Evolutionary conservation across 2,329 filamentous ascomycete genomes (phyloP).

Genomic region (Leptographium flavum): DNA sequence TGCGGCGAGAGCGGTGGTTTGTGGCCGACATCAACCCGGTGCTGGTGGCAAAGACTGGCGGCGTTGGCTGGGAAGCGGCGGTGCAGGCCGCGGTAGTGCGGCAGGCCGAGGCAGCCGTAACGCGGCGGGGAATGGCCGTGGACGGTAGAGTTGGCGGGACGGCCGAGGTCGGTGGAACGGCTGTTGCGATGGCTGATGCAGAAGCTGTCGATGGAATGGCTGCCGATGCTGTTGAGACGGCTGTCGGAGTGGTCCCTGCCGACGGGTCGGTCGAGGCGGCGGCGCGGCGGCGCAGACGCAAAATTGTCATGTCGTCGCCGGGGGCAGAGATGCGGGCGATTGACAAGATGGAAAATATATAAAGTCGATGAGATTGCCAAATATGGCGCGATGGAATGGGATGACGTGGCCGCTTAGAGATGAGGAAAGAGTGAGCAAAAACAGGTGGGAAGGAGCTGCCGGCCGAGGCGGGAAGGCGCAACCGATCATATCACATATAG

Average conservation of each 20-base stretch:
- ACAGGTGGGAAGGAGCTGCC: no score
- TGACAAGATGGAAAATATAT: not conserved
- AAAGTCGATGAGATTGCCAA: not conserved
- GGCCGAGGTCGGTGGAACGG: not conserved
- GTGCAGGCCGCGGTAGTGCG: not conserved
- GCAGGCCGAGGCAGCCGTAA: conserved; percentile 2
- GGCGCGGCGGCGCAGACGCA: not conserved
- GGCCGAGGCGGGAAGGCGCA: no score
- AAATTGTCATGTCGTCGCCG: not conserved
- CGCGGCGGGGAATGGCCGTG: no score
- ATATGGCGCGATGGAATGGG: not conserved
- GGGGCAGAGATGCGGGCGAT: not conserved
- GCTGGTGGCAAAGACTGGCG: conserved; percentile 42
- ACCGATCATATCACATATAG: no score
- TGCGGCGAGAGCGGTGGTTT: conserved; percentile 57
- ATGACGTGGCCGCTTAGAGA: not conserved
- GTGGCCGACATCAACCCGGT: conserved; percentile 37
- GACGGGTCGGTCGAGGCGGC: not conserved
- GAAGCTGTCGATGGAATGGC: not conserved
- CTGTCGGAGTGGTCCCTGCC: not conserved
- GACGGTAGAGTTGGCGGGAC: not conserved
- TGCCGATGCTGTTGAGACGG: no score
- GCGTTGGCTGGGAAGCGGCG: conserved; percentile 15
- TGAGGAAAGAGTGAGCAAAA: not conserved
- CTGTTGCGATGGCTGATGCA: not conserved